phyloP scores from a whole-genome alignment of 176 grass and related monocot genomes.

The Melocanna baccifera region DNA sequence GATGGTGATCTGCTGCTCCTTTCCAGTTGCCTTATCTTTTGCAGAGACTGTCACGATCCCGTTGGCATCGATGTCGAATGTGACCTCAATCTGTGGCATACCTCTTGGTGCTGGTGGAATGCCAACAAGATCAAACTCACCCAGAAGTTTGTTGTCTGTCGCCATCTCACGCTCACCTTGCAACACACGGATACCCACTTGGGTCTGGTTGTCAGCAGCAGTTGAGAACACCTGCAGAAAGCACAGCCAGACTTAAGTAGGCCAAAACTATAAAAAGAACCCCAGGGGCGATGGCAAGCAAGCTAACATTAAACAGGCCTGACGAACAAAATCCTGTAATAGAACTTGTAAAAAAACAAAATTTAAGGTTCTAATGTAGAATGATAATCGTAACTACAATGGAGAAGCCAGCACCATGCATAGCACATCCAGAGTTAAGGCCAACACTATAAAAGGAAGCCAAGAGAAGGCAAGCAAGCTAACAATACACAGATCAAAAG shows the following conservation, averaged over 20 bases:
- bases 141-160: slow-evolving; percentile 41
- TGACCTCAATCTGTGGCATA: slow-evolving; percentile 46
- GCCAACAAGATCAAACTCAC: slow-evolving; percentile 44
- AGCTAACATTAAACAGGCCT: not conserved
- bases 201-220: slow-evolving; percentile 51
- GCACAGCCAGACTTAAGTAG: not conserved
- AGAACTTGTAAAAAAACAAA: not conserved
- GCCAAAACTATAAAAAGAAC: not conserved
- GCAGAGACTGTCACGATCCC: slow-evolving; percentile 40
- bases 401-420: not conserved
- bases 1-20: slow-evolving; percentile 52
- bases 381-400: not conserved
- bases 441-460: not conserved
- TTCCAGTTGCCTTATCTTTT: slow-evolving; percentile 42
- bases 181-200: slow-evolving; percentile 41
- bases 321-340: not conserved
- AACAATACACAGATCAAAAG: not conserved
- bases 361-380: not conserved
- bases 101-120: slow-evolving; percentile 43
- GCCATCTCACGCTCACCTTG: slow-evolving; percentile 53
- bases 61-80: slow-evolving; percentile 54
- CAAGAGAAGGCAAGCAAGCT: not conserved
- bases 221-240: slow-evolving; percentile 43
- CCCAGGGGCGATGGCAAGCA: not conserved
- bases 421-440: not conserved